Base-by-base conservation (phyloP, 106 monocot genomes). In the Phalaenopsis equestris region DNA sequence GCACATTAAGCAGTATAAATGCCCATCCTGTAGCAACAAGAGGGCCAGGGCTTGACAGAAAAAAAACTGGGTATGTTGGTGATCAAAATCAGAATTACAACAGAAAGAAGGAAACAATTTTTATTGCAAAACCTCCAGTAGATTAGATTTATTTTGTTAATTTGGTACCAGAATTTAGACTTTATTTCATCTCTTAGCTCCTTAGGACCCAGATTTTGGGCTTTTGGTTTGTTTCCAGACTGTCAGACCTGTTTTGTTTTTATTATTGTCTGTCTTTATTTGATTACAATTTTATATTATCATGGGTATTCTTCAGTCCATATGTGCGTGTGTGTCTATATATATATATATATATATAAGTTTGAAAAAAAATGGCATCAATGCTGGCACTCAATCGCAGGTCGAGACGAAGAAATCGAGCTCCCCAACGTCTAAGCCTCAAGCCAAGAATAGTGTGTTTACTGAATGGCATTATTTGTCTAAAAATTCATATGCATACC, bases 1-100 rank as follows among this genome's bases (percentile, higher is more conserved):
- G 67, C 82, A 82, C 36, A 82, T 82, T 65, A 82, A 82, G 77
- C 82, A 82, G 67, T 82, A 82, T 57, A 77, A 82, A 41, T 82
- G 82, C 58, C 82, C 82, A 11, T 21, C 82, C 18, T 82, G 82
- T 46, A 82, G 76, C 67, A 82, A 81, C 81, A 81, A 81, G 76
- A 57, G 81, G 72, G 75, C 81, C 24, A 42, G 82, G 42, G 77
- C 39, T 48, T 82, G 78, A 82, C 30, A 52, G 12, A 3, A 52
- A 52, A 12, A 16, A 10, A 65, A 24, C 9, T 24, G 24, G 64
- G 7, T 65, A 65, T 21, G 64, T 65, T 65, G 8, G 6, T 65
- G 23, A 6, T 65, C 64, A 21, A 24, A 24, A 65, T 23, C 23
- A 65, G 64, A 65, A 65, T n/a, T 24, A n/a, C 64, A 65, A 10